Percentiles rank a stretch among this genome's conserved stretches.
Evolutionary conservation across 73 alveolate genomes (phyloP).

Genomic region (Breviolum minutum): DNA sequence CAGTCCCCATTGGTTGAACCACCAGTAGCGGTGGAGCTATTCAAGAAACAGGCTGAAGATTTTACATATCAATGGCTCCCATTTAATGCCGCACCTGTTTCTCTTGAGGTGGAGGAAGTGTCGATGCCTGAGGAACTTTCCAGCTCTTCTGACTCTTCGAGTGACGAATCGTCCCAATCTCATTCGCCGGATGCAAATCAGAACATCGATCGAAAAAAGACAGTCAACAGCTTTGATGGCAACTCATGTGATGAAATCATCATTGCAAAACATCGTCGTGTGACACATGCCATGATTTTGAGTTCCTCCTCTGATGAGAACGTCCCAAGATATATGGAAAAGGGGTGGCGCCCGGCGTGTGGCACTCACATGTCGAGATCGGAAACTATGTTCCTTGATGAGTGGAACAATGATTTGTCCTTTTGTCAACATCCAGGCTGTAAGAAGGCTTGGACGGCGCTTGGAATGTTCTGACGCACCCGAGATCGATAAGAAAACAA

Average conservation of each 20-base stretch:
- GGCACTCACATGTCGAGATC: neutral
- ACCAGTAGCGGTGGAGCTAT: neutral
- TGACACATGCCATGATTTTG: neutral
- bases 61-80: too few relatives aligned
- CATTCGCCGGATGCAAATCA: too few relatives aligned
- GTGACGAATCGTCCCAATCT: too few relatives aligned
- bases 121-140: too few relatives aligned
- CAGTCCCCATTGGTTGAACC: neutral
- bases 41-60: too few relatives aligned
- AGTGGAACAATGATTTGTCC: neutral
- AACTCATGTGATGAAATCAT: neutral
- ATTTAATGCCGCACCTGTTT: too few relatives aligned
- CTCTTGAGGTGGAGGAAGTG: too few relatives aligned
- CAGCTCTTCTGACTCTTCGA: too few relatives aligned
- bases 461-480: neutral
- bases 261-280: neutral
- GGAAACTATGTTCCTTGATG: neutral
- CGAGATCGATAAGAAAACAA: too few relatives aligned
- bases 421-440: neutral
- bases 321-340: neutral
- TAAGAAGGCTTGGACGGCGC: neutral
- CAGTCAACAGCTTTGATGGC: too few relatives aligned
- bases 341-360: neutral
- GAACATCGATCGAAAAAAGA: too few relatives aligned
- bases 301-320: neutral